Evolutionary conservation across 2,329 filamentous ascomycete genomes (phyloP), one percentile per base, ranked within the genome.

Genomic region (Alternaria longipes): DNA sequence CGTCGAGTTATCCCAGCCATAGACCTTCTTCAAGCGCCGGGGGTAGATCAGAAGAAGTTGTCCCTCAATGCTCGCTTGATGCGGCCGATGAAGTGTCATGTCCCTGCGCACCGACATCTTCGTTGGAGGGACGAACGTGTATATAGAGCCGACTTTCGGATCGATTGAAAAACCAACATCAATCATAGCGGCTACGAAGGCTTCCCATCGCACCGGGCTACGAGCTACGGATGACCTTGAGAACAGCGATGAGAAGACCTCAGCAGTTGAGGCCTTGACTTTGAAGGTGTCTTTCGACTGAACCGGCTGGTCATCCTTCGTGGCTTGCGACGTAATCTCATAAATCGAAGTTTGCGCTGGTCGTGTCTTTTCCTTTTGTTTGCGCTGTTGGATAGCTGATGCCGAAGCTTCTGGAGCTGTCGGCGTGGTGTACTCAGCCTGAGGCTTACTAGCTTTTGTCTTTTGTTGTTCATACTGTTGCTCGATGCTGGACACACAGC

Each of bases 241-340:
- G 38, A 76, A 71, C 0, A 78, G 56, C 1, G 69, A 76, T 0
- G 71, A 67, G 54, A 85, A 85, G 5, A 81, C 74, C 0, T 78
- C 64, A 1, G 72, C 74, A 0, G 81, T 81, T 2, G 78, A 68
- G 1, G 74, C 4, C 40, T 76, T 79, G n/a, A 84, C 83, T 5
- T 74, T 77, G 18, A 83, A 64, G 0, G 36, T 63, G 16, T 42
- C n/a, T 53, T 40, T 45, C 16, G 63, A 36, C 0, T 20, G 32
- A 28, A 5, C 5, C 7, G 49, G 24, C 34, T 49, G 38, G 32
- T 56, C 54, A 8, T 30, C 14, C 18, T 12, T 22, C 9, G n/a
- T 30, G 7, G 1, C 1, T 32, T 58, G 47, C 3, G 40, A 22
- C 9, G 32, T 40, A 6, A 58, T 58, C 11, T 54, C 49, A 22